Conservation (phyloP, 331 rosid genomes). For the Quercus lobata region DNA sequence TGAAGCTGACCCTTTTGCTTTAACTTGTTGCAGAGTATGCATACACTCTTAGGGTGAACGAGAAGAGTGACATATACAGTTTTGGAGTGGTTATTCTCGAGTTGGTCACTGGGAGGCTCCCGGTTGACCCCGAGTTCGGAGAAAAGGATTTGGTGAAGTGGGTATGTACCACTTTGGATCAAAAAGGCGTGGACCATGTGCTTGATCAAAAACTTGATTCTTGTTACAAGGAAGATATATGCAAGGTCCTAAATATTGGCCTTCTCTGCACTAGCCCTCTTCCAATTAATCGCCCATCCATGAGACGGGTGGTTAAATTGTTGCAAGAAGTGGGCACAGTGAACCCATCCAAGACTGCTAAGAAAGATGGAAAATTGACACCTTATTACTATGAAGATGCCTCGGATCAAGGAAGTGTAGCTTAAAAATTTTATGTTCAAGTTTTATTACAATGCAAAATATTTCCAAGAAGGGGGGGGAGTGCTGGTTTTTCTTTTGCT, state of each 20-base stretch:
- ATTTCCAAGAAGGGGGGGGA: neutral
- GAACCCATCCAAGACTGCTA: conserved; percentile 34
- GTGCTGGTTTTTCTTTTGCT: conserved; percentile 3
- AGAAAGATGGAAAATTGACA: conserved; percentile 71
- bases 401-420: conserved; percentile 84
- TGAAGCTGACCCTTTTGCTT: neutral
- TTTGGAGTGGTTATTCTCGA: conserved; percentile 92
- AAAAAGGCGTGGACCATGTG: conserved; percentile 71
- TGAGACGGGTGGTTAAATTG: conserved; percentile 90
- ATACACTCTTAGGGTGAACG: conserved; percentile 85
- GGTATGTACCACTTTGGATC: conserved; percentile 78
- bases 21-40: conserved; percentile 68
- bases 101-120: conserved; percentile 67
- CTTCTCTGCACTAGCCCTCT: conserved; percentile 92
- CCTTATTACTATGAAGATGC: conserved; percentile 86
- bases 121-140: conserved; percentile 80
- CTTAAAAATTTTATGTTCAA: conserved; percentile 24
- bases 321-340: conserved; percentile 68
- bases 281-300: conserved; percentile 86
- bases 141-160: conserved; percentile 91
- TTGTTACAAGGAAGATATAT: conserved; percentile 69
- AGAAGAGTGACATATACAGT: conserved; percentile 94
- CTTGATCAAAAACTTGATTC: conserved; percentile 63
- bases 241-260: conserved; percentile 83
- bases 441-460: neutral